Evolutionary conservation across 129 eudicot species (phyloP).

Genomic region (Ambrosia artemisiifolia): DNA sequence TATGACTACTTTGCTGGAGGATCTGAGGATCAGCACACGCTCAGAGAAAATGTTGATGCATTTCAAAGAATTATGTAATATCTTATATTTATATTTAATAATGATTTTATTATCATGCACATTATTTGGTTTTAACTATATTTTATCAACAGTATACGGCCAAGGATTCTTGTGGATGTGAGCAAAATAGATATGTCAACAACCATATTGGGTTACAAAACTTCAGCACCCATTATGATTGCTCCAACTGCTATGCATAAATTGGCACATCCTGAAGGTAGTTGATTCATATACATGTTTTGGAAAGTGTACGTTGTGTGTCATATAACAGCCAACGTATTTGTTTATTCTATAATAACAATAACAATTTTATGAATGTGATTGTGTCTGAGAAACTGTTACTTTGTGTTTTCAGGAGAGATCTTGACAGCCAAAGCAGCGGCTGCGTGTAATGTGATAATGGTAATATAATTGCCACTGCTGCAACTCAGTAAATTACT

Average conservation of each 20-base stretch:
- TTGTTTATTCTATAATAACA: neutral
- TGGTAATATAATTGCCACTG: slow-evolving; percentile 41
- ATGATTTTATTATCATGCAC: neutral
- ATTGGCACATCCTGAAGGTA: slow-evolving; percentile 76
- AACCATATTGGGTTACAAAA: slow-evolving; percentile 59
- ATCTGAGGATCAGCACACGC: slow-evolving; percentile 83
- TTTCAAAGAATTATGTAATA: slow-evolving; percentile 59
- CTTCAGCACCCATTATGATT: slow-evolving; percentile 78
- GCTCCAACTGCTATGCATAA: slow-evolving; percentile 85
- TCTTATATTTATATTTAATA: neutral
- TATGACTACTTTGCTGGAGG: slow-evolving; percentile 75
- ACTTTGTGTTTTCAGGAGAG: slow-evolving; percentile 52
- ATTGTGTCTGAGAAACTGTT: neutral
- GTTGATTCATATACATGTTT: neutral
- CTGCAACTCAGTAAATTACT: neutral
- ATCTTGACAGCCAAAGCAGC: slow-evolving; percentile 89
- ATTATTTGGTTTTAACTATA: neutral
- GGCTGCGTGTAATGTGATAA: slow-evolving; percentile 63
- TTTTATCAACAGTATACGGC: slow-evolving; percentile 44
- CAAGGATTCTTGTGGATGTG: slow-evolving; percentile 74
- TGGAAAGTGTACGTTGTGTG: neutral
- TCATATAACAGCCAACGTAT: neutral
- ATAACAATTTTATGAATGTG: neutral
- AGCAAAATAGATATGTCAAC: slow-evolving; percentile 75
- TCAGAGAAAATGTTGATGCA: slow-evolving; percentile 57